Percentiles rank a stretch among this genome's conserved stretches.
Conservation (phyloP, 2,329 filamentous ascomycete species). For the Diaporthe eres region DNA sequence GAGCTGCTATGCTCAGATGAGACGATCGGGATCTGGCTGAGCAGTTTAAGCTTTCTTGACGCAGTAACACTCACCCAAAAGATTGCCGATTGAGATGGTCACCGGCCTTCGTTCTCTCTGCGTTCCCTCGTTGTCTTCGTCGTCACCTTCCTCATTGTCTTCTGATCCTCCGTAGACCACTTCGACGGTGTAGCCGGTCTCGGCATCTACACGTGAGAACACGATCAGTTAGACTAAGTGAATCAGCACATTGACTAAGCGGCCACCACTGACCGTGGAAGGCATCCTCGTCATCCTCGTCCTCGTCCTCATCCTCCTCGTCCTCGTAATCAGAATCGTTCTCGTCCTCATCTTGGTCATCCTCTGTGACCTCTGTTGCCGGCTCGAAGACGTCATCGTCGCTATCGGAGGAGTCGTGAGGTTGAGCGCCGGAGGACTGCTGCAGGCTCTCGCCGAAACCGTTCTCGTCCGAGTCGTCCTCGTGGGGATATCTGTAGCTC, state of each 20-base stretch:
- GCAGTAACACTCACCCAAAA: conserved; percentile 35
- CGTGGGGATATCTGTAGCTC: conserved; percentile 40
- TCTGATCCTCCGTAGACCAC: conserved; percentile 43
- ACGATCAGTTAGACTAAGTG: neutral
- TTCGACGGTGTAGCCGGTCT: conserved; percentile 36
- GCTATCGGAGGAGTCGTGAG: conserved; percentile 21
- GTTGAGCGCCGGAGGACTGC: conserved; percentile 25
- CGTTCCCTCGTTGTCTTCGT: conserved; percentile 40
- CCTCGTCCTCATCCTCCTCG: conserved; percentile 46
- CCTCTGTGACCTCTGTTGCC: conserved; percentile 34
- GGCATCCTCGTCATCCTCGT: conserved; percentile 48
- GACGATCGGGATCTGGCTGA: conserved; percentile 4
- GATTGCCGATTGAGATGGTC: conserved; percentile 28
- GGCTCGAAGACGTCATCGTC: conserved; percentile 41
- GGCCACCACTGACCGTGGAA: conserved; percentile 37
- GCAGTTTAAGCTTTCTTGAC: conserved; percentile 16
- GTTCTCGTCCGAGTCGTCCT: conserved; percentile 42
- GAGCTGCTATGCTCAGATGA: neutral
- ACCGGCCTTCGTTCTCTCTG: neutral
- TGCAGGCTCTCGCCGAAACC: conserved; percentile 40
- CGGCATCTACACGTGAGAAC: conserved; percentile 38
- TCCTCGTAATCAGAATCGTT: conserved; percentile 43
- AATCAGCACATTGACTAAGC: neutral
- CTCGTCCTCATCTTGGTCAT: conserved; percentile 45
- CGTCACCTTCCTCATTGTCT: conserved; percentile 42